These are phyloP conservation scores for Serendipita sp. DNA, from an alignment of 1,284 basidiomycete species.

Conservation along the genomic window DNA sequence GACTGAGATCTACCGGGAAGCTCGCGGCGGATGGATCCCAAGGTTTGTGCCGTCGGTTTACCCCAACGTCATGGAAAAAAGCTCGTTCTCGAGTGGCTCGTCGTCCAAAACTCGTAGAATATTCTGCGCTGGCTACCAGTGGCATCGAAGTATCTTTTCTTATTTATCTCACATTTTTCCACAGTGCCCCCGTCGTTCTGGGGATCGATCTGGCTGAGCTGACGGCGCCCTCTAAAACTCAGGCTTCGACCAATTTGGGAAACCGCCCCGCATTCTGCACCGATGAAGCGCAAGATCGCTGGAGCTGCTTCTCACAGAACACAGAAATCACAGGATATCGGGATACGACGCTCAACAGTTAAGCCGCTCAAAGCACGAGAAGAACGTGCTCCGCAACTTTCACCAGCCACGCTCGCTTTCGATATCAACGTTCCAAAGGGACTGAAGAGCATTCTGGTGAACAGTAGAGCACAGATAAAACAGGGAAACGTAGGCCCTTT, in stretches of 20 bases:
- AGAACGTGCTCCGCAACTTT: neutral
- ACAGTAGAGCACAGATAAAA: neutral
- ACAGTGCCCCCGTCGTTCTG: neutral
- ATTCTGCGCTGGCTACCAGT: neutral
- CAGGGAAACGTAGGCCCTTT: constrained; percentile 1
- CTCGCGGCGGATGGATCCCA: neutral
- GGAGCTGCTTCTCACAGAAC: neutral
- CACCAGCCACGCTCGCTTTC: neutral
- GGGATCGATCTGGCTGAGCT: neutral
- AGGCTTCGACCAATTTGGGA: neutral
- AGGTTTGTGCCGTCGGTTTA: neutral
- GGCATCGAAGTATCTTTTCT: neutral
- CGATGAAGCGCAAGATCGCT: neutral
- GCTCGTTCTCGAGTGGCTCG: neutral
- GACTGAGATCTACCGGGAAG: neutral
- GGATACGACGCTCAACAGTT: neutral
- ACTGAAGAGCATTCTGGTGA: neutral
- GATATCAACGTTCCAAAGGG: constrained; percentile 1
- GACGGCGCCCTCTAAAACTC: neutral
- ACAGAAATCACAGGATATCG: constrained; percentile 1
- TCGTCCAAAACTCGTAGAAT: neutral
- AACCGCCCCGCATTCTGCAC: neutral
- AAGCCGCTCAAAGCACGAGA: neutral
- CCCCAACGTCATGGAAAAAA: constrained; percentile 2
- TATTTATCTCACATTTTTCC: neutral